Evolutionary conservation across 805 yeast genomes (phyloP), one percentile per base, ranked within the genome.

Genomic region (Blastobotrys parvus): DNA sequence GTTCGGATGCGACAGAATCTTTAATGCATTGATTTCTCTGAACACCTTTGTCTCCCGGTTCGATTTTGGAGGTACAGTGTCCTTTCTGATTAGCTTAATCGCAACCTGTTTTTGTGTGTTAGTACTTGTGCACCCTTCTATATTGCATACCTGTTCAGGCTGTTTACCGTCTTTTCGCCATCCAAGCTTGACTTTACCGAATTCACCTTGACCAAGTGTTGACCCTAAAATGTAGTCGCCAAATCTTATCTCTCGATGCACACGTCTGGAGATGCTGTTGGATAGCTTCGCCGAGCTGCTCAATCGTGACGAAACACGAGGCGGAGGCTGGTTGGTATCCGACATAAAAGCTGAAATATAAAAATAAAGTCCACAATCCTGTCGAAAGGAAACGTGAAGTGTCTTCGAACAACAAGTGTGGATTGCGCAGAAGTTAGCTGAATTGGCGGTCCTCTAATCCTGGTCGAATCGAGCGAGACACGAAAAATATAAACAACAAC

Each of bases 151-250:
- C 76, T 57, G 77, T 67, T 61, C 62, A 21, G 63, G 63, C 43
- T 42, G 53, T 25, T 55, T 52, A 16, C 87, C 88, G 54, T 80
- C 89, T 60, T 84, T 85, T 47, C 94, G 72, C 97, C 97, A 90
- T 11, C 97, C 97, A 18, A 92, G 70, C 61, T 90, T 92, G 45
- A 92, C 98, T 63, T 92, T 90, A 46, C 98, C 98, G 63, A 92
- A 92, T 60, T 92, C 98, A 39, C 98, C 98, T 65, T 92, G 96
- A 27, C 98, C 98, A 11, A 92, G 67, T 0, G 98, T 90, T 11
- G 94, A 80, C 2, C 97, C 98, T 5, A 92, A 71, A 18, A 85
- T 76, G 57, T 89, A 92, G 11, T 85, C 79, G 20, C 98, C 98
- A 60, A 92, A 89, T 32, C 94, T 74, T 35, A 55, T 46, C 41